Percentiles rank a stretch among this genome's conserved stretches.
Conservation (phyloP, 805 yeast species). For the Teunomyces tritomae region DNA sequence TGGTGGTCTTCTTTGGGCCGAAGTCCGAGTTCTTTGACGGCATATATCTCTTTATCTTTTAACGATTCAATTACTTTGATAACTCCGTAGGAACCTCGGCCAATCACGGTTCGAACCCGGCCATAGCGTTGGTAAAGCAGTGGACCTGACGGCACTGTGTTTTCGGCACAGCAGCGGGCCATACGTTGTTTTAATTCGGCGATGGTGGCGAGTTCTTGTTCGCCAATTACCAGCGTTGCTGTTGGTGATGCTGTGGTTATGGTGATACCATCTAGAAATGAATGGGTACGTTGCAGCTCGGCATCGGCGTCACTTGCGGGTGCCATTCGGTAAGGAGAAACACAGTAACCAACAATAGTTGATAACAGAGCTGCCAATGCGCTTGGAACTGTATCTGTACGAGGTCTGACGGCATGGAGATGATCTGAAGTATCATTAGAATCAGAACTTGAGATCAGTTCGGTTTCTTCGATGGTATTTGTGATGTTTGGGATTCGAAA, state of each 20-base stretch:
- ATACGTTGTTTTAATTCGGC: slow-evolving; percentile 19
- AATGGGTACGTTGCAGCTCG: slow-evolving; percentile 32
- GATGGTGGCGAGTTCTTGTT: slow-evolving; percentile 24
- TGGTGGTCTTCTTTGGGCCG: slow-evolving; percentile 25
- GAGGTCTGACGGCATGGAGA: slow-evolving; percentile 21
- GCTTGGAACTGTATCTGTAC: slow-evolving; percentile 11
- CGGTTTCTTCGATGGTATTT: no score
- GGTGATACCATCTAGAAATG: slow-evolving; percentile 23
- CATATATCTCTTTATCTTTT: slow-evolving; percentile 17
- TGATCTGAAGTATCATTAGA: slow-evolving; percentile 11
- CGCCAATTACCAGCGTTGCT: slow-evolving; percentile 25
- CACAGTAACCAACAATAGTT: slow-evolving; percentile 36
- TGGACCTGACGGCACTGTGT: not conserved
- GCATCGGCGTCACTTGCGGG: slow-evolving; percentile 25
- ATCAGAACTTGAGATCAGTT: no score
- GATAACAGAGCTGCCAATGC: slow-evolving; percentile 22
- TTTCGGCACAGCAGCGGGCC: not conserved
- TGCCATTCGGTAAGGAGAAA: slow-evolving; percentile 17
- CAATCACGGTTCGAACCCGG: slow-evolving; percentile 33
- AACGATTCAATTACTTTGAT: slow-evolving; percentile 38
- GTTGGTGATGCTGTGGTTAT: slow-evolving; percentile 19
- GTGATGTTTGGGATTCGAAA: no score
- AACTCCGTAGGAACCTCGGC: slow-evolving; percentile 49
- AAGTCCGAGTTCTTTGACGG: slow-evolving; percentile 33
- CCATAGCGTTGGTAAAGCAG: slow-evolving; percentile 28